These are phyloP conservation scores for Aulographum hederae DNA, from an alignment of 2,329 filamentous ascomycete genomes.

Conservation along the genomic window DNA sequence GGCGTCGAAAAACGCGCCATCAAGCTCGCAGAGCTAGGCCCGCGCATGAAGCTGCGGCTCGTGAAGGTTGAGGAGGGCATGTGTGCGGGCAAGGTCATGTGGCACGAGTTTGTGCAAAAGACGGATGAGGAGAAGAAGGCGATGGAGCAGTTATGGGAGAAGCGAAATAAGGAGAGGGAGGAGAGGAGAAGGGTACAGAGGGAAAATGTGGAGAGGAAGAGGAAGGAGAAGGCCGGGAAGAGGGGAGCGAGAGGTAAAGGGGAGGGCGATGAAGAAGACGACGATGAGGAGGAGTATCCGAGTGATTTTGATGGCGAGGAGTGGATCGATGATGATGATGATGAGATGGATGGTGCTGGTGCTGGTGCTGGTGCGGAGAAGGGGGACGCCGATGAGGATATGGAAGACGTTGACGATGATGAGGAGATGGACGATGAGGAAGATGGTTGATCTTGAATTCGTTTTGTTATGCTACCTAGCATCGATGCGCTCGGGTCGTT, in stretches of 20 bases:
- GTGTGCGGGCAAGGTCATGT: slow-evolving; percentile 81
- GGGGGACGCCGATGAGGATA: slow-evolving; percentile 12
- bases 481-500: no score
- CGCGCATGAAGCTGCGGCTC: slow-evolving; percentile 71
- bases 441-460: no score
- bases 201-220: slow-evolving; percentile 81
- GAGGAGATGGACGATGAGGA: no score
- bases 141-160: slow-evolving; percentile 68
- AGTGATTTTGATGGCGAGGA: slow-evolving; percentile 30
- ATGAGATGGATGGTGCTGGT: slow-evolving; percentile 25
- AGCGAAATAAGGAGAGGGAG: slow-evolving; percentile 64
- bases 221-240: slow-evolving; percentile 38
- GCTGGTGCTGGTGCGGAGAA: no score
- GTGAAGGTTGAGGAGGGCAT: slow-evolving; percentile 94
- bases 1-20: slow-evolving; percentile 68
- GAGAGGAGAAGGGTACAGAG: slow-evolving; percentile 64
- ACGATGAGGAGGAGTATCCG: slow-evolving; percentile 24
- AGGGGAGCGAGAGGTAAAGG: no score
- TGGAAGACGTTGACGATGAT: slow-evolving; percentile 1
- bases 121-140: slow-evolving; percentile 56
- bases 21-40: slow-evolving; percentile 81
- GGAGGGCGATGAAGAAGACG: slow-evolving; percentile 22
- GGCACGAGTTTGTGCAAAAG: slow-evolving; percentile 92
- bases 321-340: slow-evolving; percentile 30
- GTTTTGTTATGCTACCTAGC: no score